phyloP scores from a whole-genome alignment of 768 basidiomycete species.

The Collybia sp. region DNA sequence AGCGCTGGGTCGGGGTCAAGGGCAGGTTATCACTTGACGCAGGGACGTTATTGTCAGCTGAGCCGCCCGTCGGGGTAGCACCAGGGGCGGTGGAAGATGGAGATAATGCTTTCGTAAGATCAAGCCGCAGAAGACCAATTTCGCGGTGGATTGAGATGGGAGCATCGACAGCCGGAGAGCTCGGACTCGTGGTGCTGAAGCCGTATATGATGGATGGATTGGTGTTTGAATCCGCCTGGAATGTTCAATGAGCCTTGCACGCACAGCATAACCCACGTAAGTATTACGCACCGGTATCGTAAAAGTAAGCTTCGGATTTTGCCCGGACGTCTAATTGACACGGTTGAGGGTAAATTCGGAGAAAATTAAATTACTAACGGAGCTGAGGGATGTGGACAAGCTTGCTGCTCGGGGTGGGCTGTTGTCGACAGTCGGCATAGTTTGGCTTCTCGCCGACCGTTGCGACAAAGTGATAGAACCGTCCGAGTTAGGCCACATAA shows the following conservation, averaged over 20 bases:
- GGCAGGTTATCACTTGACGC: slow-evolving; percentile 25
- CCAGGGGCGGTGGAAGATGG: slow-evolving; percentile 16
- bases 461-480: slow-evolving; percentile 64
- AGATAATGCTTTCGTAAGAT: slow-evolving; percentile 39
- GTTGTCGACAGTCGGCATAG: slow-evolving; percentile 52
- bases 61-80: slow-evolving; percentile 11
- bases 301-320: slow-evolving; percentile 42
- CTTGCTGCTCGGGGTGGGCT: slow-evolving; percentile 50
- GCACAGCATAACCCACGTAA: background rate
- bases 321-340: slow-evolving; percentile 30
- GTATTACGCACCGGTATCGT: slow-evolving; percentile 42
- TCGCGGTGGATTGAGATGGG: slow-evolving; percentile 42
- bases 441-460: slow-evolving; percentile 43
- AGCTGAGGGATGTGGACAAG: slow-evolving; percentile 26
- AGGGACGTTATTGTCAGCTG: slow-evolving; percentile 8
- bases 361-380: slow-evolving; percentile 23
- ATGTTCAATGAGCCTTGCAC: background rate
- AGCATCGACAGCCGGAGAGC: slow-evolving; percentile 39
- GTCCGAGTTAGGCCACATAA: slow-evolving; percentile 66
- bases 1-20: slow-evolving; percentile 39
- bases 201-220: slow-evolving; percentile 55
- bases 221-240: slow-evolving; percentile 36
- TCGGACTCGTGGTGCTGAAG: slow-evolving; percentile 44
- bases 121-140: slow-evolving; percentile 34
- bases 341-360: background rate